A percentile compares a stretch with the other conserved stretches of the same genome.
Conservation (phyloP, 352 stramenopile species). For the Phytophthora cactorum region DNA sequence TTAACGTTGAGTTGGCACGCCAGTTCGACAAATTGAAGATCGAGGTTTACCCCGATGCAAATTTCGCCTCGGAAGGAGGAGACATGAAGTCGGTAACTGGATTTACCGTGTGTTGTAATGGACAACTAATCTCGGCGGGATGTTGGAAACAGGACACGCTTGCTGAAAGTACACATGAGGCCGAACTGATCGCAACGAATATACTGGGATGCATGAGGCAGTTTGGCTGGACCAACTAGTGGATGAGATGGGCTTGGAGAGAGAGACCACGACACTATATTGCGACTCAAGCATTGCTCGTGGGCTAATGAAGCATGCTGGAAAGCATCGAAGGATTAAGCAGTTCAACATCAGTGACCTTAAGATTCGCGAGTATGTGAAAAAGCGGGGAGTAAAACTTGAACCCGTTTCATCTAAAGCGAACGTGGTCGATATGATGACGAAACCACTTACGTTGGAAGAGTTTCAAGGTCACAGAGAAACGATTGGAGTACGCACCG, state of each 20-base stretch:
- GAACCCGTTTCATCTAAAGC: slow-evolving; percentile 10
- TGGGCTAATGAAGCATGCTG: slow-evolving; percentile 26
- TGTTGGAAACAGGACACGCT: slow-evolving; percentile 21
- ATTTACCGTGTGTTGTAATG: slow-evolving; percentile 22
- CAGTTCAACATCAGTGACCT: slow-evolving; percentile 20
- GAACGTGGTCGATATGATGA: slow-evolving; percentile 17
- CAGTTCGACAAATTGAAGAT: slow-evolving; percentile 16
- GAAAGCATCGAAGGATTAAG: slow-evolving; percentile 23
- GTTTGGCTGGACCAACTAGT: slow-evolving; percentile 4
- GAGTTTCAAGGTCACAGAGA: slow-evolving; percentile 17
- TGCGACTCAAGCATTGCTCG: neutral
- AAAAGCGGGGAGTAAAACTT: slow-evolving; percentile 10
- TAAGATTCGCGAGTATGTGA: slow-evolving; percentile 26
- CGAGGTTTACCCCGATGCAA: slow-evolving; percentile 26
- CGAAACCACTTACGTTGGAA: slow-evolving; percentile 13
- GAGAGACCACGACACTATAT: neutral
- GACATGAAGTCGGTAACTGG: slow-evolving; percentile 23
- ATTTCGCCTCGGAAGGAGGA: slow-evolving; percentile 14
- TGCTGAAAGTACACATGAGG: slow-evolving; percentile 18
- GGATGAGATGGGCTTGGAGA: neutral
- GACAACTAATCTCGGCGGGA: slow-evolving; percentile 18
- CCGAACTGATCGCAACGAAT: slow-evolving; percentile 1
- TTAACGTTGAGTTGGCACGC: slow-evolving; percentile 7
- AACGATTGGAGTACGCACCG: slow-evolving; percentile 1
- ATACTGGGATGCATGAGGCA: neutral